Base-by-base conservation (phyloP, 495 filamentous ascomycete genomes). In the Aspergillus sparsus region DNA sequence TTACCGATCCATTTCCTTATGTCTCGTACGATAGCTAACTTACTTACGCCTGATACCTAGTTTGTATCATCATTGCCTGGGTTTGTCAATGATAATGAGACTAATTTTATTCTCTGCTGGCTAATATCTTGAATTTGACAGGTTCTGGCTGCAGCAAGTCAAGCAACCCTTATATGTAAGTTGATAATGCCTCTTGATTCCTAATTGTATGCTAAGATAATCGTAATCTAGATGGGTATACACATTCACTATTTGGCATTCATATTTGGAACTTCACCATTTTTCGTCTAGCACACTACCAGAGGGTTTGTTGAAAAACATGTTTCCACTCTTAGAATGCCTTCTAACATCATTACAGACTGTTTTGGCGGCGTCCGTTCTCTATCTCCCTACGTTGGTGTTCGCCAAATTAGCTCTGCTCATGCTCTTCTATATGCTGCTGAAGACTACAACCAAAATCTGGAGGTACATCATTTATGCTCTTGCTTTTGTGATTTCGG, bases 231-330 rank as follows among this genome's bases (percentile, higher is more conserved):
- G 42, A 46, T 16, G 42, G 42, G 5, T 46, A 18, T 16, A 8
- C 15, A n/a, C 5, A 46, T 16, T 13, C 12, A 5, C 12, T 13
- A 13, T n/a, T n/a, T 16, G 15, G 62, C 67, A 10, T 63, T 33
- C 70, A 70, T 35, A 70, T 66, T 21, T 34, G 68, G 39, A 62
- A 60, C 10, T 44, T 73, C 1, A 35, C 61, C 12, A 49, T 71
- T n/a, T 58, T 66, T 2, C 52, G 69, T 32, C 62, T 78, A 7
- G 71, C 76, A 13, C 70, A 66, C 9, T 78, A 74, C 62, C 67
- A 59, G 49, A 73, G 73, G 3, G 34, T 78, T 37, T 56, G 61
- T 27, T 27, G 3, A 27, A 3, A 27, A 27, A 27, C 21, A 27
- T 27, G 3, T 27, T 27, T 27, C 21, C 3, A 27, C 21, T 27